Evolutionary conservation across 2,329 filamentous ascomycete species (phyloP).

Genomic region (Penicillium rolfsii): DNA sequence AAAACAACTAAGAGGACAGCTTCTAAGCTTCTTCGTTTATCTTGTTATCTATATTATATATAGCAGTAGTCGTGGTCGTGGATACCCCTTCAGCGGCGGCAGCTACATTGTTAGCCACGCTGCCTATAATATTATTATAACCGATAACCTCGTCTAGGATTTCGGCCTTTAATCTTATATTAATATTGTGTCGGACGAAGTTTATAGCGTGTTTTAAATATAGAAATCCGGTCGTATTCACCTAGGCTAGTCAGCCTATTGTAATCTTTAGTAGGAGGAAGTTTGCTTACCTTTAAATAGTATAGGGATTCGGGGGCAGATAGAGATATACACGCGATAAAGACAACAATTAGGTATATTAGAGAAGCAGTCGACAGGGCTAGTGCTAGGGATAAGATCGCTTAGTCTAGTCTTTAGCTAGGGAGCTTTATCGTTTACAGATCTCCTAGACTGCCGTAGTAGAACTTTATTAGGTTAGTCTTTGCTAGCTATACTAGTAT

Average conservation of each 20-base stretch:
- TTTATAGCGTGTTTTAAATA: neutral
- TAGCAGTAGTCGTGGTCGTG: neutral
- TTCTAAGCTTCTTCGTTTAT: too few relatives aligned
- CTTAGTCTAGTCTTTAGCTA: neutral
- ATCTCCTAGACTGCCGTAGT: neutral
- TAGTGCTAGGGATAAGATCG: neutral
- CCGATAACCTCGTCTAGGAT: constrained; percentile 2
- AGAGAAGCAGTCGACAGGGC: neutral
- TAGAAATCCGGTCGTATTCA: constrained; percentile 1
- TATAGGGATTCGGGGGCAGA: constrained; percentile 1
- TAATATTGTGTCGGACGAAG: neutral
- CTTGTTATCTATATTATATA: too few relatives aligned
- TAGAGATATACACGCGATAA: neutral
- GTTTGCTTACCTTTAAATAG: constrained; percentile 1
- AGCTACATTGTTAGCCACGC: neutral
- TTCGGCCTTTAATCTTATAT: neutral
- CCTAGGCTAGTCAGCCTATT: neutral
- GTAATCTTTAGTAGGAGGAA: neutral
- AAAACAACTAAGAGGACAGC: neutral
- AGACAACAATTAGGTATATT: constrained; percentile 1
- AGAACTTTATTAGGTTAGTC: too few relatives aligned
- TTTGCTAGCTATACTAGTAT: too few relatives aligned
- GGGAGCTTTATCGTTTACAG: constrained; percentile 1
- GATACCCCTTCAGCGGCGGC: neutral
- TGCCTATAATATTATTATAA: neutral